A percentile compares a stretch with the other conserved stretches of the same genome.
Conservation (phyloP, 768 basidiomycete species). For the Russula ochroleuca region DNA sequence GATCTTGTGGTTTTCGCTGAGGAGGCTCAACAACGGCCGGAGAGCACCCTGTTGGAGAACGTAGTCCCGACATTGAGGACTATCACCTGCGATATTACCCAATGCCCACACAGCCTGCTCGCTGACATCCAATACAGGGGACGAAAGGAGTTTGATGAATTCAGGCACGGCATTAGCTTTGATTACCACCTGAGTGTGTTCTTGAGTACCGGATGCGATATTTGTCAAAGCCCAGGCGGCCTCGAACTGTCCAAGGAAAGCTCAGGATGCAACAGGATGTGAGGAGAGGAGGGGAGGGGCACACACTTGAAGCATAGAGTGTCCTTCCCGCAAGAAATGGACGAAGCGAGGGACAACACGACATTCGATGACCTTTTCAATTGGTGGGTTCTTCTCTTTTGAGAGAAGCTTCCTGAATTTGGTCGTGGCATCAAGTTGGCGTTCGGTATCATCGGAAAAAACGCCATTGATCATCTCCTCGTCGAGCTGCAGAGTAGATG, state of each 20-base stretch:
- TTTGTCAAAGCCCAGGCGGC: slow-evolving; percentile 98
- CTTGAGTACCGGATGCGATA: slow-evolving; percentile 96
- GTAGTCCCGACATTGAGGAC: slow-evolving; percentile 94
- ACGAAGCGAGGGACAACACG: slow-evolving; percentile 97
- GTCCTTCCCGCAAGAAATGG: slow-evolving; percentile 77
- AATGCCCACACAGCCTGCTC: slow-evolving; percentile 99
- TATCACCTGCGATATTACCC: slow-evolving; percentile 98
- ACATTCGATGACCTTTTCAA: slow-evolving; percentile 96
- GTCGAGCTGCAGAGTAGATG: slow-evolving; percentile 50
- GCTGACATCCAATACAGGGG: slow-evolving; percentile 91
- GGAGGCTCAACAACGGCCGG: slow-evolving; percentile 79
- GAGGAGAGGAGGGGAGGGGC: neutral
- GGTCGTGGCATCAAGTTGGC: slow-evolving; percentile 94
- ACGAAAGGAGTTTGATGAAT: slow-evolving; percentile 94
- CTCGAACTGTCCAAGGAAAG: slow-evolving; percentile 62
- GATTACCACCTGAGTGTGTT: slow-evolving; percentile 98
- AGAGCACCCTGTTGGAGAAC: slow-evolving; percentile 92
- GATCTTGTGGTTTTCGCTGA: slow-evolving; percentile 97
- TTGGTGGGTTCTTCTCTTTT: slow-evolving; percentile 99
- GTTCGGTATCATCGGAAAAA: slow-evolving; percentile 86
- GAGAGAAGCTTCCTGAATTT: slow-evolving; percentile 98
- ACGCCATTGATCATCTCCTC: slow-evolving; percentile 93
- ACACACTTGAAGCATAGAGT: slow-evolving; percentile 79
- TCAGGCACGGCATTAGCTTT: slow-evolving; percentile 90
- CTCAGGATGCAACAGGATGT: slow-evolving; percentile 1